These are phyloP conservation scores for Oldenlandia corymbosa DNA, from an alignment of 257 asterid genomes.

Conservation along the genomic window DNA sequence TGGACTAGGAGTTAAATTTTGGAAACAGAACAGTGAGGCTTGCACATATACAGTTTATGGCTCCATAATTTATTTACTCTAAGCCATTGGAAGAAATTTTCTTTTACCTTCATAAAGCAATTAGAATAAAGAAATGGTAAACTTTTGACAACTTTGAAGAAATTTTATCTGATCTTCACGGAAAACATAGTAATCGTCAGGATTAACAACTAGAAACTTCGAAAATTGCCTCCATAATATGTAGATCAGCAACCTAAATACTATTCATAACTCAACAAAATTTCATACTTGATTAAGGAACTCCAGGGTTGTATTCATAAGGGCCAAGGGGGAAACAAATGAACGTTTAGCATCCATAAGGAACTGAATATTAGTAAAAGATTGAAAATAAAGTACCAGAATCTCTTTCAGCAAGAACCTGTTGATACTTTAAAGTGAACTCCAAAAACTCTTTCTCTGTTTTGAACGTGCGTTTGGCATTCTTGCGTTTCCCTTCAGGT, in stretches of 20 bases:
- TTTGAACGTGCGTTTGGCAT: conserved; percentile 55
- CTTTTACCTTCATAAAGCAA: neutral
- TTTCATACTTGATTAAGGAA: neutral
- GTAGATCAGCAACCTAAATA: conserved; percentile 5
- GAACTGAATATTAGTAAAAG: conserved; percentile 3
- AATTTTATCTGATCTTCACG: neutral
- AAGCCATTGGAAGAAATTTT: neutral
- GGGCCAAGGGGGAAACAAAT: neutral
- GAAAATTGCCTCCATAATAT: neutral
- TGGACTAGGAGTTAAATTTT: neutral
- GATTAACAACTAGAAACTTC: neutral
- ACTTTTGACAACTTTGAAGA: neutral
- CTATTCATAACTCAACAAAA: no score
- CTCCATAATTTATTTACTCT: neutral
- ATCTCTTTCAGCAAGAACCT: conserved; percentile 86
- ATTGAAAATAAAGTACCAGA: conserved; percentile 53
- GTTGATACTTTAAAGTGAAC: conserved; percentile 84
- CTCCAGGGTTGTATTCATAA: neutral
- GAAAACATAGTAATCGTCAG: neutral
- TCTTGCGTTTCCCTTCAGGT: conserved; percentile 81
- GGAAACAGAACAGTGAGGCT: neutral
- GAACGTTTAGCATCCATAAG: neutral
- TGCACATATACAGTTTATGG: neutral
- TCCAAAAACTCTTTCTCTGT: conserved; percentile 88
- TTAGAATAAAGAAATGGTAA: neutral